Evolutionary conservation across 78 protist species (phyloP).

Genomic region (Ministeria vibrans): DNA sequence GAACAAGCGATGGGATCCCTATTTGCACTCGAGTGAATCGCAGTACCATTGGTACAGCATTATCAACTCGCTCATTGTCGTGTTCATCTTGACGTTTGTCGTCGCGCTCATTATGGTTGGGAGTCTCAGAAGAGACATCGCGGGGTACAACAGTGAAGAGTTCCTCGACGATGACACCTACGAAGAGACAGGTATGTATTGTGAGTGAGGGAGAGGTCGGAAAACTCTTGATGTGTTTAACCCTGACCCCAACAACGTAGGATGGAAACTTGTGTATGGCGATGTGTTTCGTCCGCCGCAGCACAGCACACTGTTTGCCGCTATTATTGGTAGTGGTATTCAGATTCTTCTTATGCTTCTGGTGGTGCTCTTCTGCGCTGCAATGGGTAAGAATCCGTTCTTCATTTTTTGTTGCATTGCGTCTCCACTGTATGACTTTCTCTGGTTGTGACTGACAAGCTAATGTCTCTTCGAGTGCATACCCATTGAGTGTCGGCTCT

Average conservation of each 20-base stretch:
- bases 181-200: background rate
- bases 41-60: constrained; percentile 92
- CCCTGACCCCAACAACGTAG: constrained; percentile 50
- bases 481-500: background rate
- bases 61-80: constrained; percentile 87
- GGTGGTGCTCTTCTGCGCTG: constrained; percentile 18
- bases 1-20: constrained; percentile 93
- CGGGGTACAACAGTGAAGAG: constrained; percentile 56
- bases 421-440: too few relatives aligned
- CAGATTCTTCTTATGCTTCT: constrained; percentile 10
- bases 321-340: constrained; percentile 2
- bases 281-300: constrained; percentile 94
- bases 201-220: too few relatives aligned
- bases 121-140: constrained; percentile 73
- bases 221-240: too few relatives aligned
- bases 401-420: too few relatives aligned
- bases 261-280: constrained; percentile 97
- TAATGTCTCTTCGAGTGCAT: background rate
- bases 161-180: constrained; percentile 2
- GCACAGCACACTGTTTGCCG: constrained; percentile 51
- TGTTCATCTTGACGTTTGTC: constrained; percentile 85
- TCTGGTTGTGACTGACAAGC: too few relatives aligned
- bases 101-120: constrained; percentile 91
- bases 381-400: too few relatives aligned
- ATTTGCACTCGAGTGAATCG: constrained; percentile 59